Base-by-base conservation (phyloP, 1,139 yeast genomes). In the Diutina neorugosa region DNA sequence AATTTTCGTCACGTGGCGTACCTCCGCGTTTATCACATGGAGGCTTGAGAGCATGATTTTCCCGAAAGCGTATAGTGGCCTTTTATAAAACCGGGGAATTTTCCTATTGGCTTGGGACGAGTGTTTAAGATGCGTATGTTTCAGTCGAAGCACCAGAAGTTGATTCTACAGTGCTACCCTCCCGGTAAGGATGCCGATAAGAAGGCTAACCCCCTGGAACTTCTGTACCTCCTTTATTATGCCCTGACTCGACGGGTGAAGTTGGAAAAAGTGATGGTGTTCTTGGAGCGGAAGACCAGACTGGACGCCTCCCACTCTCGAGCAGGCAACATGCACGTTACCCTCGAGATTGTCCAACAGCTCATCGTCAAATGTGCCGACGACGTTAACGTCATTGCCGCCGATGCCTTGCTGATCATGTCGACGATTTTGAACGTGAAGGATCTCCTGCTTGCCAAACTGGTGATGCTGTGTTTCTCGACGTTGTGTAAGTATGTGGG, bases 171-270 rank as follows among this genome's bases (percentile, higher is more conserved):
- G 65, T 93, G 98, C 71, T 93, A 91, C 65, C 98, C 96, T 2
- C 80, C 94, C 1, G 96, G 98, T 1, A 77, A 88, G 57, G 84
- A 83, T 7, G 77, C 79, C 6, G 96, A 90, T 61, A 90, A 90
- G 69, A 84, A 86, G 61, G 96, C 98, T 11, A 91, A 91, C 65
- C 82, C 95, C 1, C 88, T 96, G 16, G 98, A 93, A 66, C 74
- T 94, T 53, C 86, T 96, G 56, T 90, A 90, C 65, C 74, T 93
- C 60, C 70, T 91, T 46, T 93, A 87, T 71, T 91, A 91, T 66
- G 96, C 96, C n/a, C 84, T 95, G 47, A 86, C 96, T 7, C 76
- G 98, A 60, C 75, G 96, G 56, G 84, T 89, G 47, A 93, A 93
- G 65, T 74, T 93, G 58, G 93, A 87, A 60, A 91, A 91, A 62